Conservation (phyloP, 768 basidiomycete genomes). For the Leccinum olivaceopallidum region DNA sequence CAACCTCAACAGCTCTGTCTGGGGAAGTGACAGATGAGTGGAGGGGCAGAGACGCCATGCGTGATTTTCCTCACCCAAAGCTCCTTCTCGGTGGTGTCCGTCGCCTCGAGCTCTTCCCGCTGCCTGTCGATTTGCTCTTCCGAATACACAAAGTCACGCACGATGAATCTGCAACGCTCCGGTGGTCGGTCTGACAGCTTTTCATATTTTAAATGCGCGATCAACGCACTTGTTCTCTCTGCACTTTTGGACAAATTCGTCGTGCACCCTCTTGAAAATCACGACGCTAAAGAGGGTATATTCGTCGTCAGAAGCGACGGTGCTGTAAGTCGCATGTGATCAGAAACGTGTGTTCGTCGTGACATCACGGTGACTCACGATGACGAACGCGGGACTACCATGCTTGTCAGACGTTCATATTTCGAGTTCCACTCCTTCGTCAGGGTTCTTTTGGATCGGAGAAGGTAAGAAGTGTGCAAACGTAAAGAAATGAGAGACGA, state of each 20-base stretch:
- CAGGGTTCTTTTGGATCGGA: slow-evolving; percentile 52
- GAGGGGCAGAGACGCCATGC: background rate
- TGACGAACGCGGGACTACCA: slow-evolving; percentile 94
- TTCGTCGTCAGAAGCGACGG: slow-evolving; percentile 84
- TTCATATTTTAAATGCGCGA: slow-evolving; percentile 1
- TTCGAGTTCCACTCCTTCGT: slow-evolving; percentile 86
- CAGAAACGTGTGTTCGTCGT: slow-evolving; percentile 19
- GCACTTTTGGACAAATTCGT: slow-evolving; percentile 92
- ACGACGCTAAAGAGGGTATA: slow-evolving; percentile 84
- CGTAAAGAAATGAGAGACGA: background rate
- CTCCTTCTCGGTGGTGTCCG: slow-evolving; percentile 89
- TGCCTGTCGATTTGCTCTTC: slow-evolving; percentile 81
- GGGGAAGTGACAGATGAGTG: slow-evolving; percentile 8
- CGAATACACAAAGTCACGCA: slow-evolving; percentile 92
- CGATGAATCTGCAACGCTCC: slow-evolving; percentile 66
- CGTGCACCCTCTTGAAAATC: slow-evolving; percentile 87
- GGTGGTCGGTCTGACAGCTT: slow-evolving; percentile 6
- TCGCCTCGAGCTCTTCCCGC: slow-evolving; percentile 74
- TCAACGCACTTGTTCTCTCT: slow-evolving; percentile 85
- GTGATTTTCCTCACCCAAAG: slow-evolving; percentile 74
- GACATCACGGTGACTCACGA: slow-evolving; percentile 49
- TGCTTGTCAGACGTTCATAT: slow-evolving; percentile 84
- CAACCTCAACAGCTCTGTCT: slow-evolving; percentile 91
- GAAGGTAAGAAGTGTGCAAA: slow-evolving; percentile 18
- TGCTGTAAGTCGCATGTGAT: slow-evolving; percentile 41